Percentiles rank a stretch among this genome's conserved stretches.
Conservation (phyloP, 2,329 filamentous ascomycete genomes). For the Pseudogymnoascus sp. region DNA sequence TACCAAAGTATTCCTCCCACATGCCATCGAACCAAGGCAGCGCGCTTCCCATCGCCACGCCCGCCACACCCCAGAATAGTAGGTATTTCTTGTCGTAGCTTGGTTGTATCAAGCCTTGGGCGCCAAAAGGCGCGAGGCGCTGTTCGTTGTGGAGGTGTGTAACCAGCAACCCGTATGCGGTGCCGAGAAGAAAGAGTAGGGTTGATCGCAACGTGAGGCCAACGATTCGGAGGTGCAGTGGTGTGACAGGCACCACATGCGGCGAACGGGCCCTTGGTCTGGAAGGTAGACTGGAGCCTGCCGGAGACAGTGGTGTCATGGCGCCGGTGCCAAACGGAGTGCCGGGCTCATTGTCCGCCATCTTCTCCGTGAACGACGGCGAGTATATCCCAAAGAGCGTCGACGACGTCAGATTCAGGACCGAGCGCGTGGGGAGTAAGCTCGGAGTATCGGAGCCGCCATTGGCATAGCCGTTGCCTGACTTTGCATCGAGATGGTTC, state of each 20-base stretch:
- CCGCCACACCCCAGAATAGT: conserved; percentile 73
- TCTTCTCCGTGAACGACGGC: conserved; percentile 47
- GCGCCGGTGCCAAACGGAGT: conserved; percentile 77
- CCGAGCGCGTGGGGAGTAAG: conserved; percentile 66
- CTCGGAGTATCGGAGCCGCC: conserved; percentile 31
- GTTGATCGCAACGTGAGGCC: conserved; percentile 52
- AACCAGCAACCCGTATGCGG: conserved; percentile 76
- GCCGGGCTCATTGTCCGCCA: conserved; percentile 48
- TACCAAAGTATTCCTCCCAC: conserved; percentile 49
- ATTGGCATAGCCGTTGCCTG: conserved; percentile 28
- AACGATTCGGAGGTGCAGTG: not conserved
- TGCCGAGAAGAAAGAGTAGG: conserved; percentile 70
- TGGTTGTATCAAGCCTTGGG: conserved; percentile 37
- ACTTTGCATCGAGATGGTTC: conserved; percentile 58
- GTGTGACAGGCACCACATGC: not conserved
- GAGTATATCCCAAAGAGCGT: conserved; percentile 91
- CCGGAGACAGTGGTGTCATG: conserved; percentile 53
- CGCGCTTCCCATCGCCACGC: conserved; percentile 69
- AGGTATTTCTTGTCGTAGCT: conserved; percentile 60
- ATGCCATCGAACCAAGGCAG: conserved; percentile 78
- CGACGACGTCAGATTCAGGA: conserved; percentile 79
- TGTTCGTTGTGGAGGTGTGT: conserved; percentile 69
- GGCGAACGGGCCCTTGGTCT: conserved; percentile 1
- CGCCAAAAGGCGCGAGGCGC: conserved; percentile 55
- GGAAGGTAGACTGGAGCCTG: conserved; percentile 31